Evolutionary conservation across 2,329 filamentous ascomycete species (phyloP), one percentile per base, ranked within the genome.

Genomic region (Domatiomyces catenatus): DNA sequence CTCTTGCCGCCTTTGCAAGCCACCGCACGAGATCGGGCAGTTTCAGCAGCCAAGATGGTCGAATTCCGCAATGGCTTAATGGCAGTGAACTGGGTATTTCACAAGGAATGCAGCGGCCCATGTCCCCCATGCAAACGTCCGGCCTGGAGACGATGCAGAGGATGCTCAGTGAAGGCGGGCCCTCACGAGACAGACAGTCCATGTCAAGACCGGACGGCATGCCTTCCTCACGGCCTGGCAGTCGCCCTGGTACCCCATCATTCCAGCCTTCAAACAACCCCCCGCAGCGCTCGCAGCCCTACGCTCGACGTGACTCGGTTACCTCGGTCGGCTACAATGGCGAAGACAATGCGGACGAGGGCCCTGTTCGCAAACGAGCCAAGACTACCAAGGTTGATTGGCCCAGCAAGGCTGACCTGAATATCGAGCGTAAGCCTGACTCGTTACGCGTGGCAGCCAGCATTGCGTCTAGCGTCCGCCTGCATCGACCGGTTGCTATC

Each of bases 381-480:
- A 92, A 86, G 62, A 78, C 83, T 20, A 86, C 80, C 18, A 78
- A 83, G 62, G 77, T 82, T 10, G 79, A 84, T 55, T 83, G 81
- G 69, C 80, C 80, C n/a, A 80, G 81, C 48, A 83, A 79, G 58
- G 77, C 64, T 75, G 54, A 79, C 78, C 19, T 84, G 58, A 72
- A 72, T 51, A 72, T 95, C 60, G 84, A 83, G 48, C 75, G 78
- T 42, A 81, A 80, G 26, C 77, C 81, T 8, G 87, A 92, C 47
- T 93, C 86, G 2, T 72, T 96, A 22, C 79, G 89, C 47, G 87
- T 94, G n/a, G 83, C 86, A 53, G 90, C 90, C 46, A 94, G 87
- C 63, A 94, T 86, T 15, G 84, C 89, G 44, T 86, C 87, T 43
- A 94, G 89, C 4, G 75, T 96, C 52, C 84, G 90, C 44, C 83